Evolutionary conservation across 1,284 basidiomycete species (phyloP).

Genomic region (Apiotrichum sp.): DNA sequence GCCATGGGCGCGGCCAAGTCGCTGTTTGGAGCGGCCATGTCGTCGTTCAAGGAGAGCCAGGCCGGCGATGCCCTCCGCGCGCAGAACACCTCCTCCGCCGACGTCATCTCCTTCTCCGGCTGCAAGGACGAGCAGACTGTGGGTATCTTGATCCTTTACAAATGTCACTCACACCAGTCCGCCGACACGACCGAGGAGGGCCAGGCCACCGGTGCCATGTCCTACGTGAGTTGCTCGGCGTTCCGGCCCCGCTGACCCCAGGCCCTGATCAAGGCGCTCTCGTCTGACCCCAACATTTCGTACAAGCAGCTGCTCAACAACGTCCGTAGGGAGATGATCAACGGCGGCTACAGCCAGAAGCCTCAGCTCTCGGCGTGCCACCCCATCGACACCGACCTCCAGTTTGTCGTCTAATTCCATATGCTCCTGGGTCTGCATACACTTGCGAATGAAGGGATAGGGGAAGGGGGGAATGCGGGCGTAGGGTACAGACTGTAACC

Average conservation of each 20-base stretch:
- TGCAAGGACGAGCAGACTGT: constrained; percentile 85
- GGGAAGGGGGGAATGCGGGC: too few relatives aligned
- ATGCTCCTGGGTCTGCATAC: too few relatives aligned
- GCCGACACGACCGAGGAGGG: constrained; percentile 81
- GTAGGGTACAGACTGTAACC: too few relatives aligned
- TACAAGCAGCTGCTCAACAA: constrained; percentile 70
- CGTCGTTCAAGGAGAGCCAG: constrained; percentile 21
- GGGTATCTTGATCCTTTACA: not conserved
- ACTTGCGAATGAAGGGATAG: too few relatives aligned
- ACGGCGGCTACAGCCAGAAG: constrained; percentile 72
- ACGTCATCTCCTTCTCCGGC: constrained; percentile 67
- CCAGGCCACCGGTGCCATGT: constrained; percentile 79
- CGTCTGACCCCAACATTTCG: constrained; percentile 62
- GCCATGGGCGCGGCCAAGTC: constrained; percentile 61
- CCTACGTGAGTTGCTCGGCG: constrained; percentile 32
- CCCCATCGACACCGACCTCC: constrained; percentile 30
- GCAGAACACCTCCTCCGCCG: constrained; percentile 66
- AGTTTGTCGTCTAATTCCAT: constrained; percentile 26
- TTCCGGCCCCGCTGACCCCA: constrained; percentile 23
- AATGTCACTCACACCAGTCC: constrained; percentile 18
- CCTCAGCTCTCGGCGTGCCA: constrained; percentile 55
- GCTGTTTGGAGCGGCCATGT: constrained; percentile 38
- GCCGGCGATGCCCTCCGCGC: constrained; percentile 29
- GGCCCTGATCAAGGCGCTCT: constrained; percentile 68
- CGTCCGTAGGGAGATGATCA: constrained; percentile 53